Conservation (phyloP, 2,329 filamentous ascomycete genomes). For the Lachnellula occidentalis region DNA sequence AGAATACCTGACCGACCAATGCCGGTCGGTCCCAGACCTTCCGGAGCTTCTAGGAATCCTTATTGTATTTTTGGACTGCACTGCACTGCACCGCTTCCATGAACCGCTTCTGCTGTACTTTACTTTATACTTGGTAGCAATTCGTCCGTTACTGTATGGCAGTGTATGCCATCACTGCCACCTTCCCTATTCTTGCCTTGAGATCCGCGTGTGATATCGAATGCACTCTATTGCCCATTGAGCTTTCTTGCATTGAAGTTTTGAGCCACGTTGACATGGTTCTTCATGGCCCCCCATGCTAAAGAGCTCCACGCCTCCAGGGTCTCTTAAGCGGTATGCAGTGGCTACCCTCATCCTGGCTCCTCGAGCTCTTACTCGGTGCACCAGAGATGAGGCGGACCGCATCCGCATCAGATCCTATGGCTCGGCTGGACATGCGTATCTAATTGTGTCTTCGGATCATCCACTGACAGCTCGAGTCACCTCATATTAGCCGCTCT, state of each 20-base stretch:
- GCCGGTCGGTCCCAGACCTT: background rate
- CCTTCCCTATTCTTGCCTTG: constrained; percentile 8
- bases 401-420: constrained; percentile 41
- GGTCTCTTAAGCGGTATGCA: constrained; percentile 34
- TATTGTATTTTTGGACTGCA: background rate
- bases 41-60: background rate
- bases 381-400: constrained; percentile 35
- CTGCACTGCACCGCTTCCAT: background rate
- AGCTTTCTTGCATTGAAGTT: constrained; percentile 13
- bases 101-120: background rate
- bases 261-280: constrained; percentile 16
- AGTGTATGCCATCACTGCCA: constrained; percentile 6
- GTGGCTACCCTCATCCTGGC: constrained; percentile 28
- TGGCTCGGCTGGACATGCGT: constrained; percentile 37
- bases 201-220: constrained; percentile 12
- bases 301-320: constrained; percentile 4
- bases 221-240: constrained; percentile 7
- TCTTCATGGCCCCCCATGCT: constrained; percentile 11
- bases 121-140: no score
- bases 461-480: constrained; percentile 40
- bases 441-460: constrained; percentile 30
- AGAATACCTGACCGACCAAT: background rate
- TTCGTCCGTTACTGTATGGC: constrained; percentile 8
- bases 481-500: constrained; percentile 39
- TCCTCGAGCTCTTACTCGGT: constrained; percentile 24